Evolutionary conservation across 768 basidiomycete species (phyloP), one percentile per base, ranked within the genome.

Genomic region (Rhodotorula babjevae): DNA sequence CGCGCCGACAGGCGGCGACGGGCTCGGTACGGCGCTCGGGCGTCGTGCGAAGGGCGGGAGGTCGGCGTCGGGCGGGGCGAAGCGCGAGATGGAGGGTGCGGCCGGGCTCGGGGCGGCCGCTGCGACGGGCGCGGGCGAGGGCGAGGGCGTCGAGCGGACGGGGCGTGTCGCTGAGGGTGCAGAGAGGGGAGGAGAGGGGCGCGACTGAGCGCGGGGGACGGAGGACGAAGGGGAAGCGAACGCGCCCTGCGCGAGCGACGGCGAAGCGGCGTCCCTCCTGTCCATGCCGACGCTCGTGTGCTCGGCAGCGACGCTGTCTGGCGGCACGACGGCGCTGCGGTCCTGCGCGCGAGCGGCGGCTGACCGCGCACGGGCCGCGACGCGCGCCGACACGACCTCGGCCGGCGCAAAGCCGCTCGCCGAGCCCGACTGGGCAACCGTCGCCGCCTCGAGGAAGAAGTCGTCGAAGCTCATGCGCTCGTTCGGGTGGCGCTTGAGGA

Each of bases 401-500:
- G 74, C 67, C 12, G 70, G 46, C 3, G 47, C 59, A 33, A 75
- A 59, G 23, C 56, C 42, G 2, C 66, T 61, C 60, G 44, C 60
- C 42, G 60, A 29, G 18, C 42, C 60, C 6, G 60, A 46, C 42
- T 42, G 60, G 2, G 60, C 42, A n/a, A 61, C 60, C 44, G 27
- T 15, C 10, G 61, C 74, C 6, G 78, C 69, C 27, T 71, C 64
- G n/a, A 53, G 84, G 80, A 99, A 99, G 82, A 96, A 97, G 55
- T 93, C 91, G 21, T 94, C 91, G 71, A 94, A 99, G 67, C 85
- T 88, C 33, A 92, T 89, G 4, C 95, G 85, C 79, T 96, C 91
- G 0, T 84, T 85, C 0, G 96, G 93, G 53, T 88, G 87, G 42
- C 91, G 87, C 81, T 89, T 92, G 61, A 99, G 83, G 61, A 99